Evolutionary conservation across 148 eudicot genomes (phyloP), one percentile per base, ranked within the genome.

Genomic region (Fagopyrum homotropicum): DNA sequence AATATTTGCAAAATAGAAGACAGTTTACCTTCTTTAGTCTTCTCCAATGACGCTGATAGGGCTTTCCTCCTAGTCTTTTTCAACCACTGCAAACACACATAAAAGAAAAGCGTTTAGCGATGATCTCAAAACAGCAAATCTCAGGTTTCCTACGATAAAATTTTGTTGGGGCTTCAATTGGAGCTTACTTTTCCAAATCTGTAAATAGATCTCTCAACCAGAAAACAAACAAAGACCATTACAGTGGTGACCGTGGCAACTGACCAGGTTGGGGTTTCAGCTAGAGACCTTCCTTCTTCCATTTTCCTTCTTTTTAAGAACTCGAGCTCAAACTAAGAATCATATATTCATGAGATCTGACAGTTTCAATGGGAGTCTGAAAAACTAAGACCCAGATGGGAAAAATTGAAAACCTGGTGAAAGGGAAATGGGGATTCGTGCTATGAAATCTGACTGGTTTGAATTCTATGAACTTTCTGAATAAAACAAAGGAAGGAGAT

Each of bases 261-360:
- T 11, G 99, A 87, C 99, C 99, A 95, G 79, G 99, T 92, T 70
- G 99, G 99, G 50, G 97, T 95, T 73, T 86, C 99, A 61, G 88
- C 91, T 72, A 95, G 83, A 75, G 99, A 95, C 85, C 91, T 90
- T 77, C 99, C 99, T 85, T 84, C 84, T 75, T 97, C 89, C 19
- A 82, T 54, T n/a, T 40, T 8, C 35, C 57, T 46, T 77, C 79
- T 59, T 83, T 85, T 77, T 84, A 61, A 61, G 69, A 29, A 11
- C 69, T 26, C 43, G 5, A 61, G 16, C 69, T 61, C 69, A 29
- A 59, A 22, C 35, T 59, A 59, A 17, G 1, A 6, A 11, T 10
- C 64, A 22, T 7, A 59, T 19, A 9, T 17, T 59, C 64, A 59
- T 59, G 64, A 59, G 64, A 61, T 61, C 69, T 30, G 44, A 26